A percentile compares a stretch with the other conserved stretches of the same genome.
Evolutionary conservation across 2,329 filamentous ascomycete species (phyloP).

Genomic region (Thelonectria blattea): DNA sequence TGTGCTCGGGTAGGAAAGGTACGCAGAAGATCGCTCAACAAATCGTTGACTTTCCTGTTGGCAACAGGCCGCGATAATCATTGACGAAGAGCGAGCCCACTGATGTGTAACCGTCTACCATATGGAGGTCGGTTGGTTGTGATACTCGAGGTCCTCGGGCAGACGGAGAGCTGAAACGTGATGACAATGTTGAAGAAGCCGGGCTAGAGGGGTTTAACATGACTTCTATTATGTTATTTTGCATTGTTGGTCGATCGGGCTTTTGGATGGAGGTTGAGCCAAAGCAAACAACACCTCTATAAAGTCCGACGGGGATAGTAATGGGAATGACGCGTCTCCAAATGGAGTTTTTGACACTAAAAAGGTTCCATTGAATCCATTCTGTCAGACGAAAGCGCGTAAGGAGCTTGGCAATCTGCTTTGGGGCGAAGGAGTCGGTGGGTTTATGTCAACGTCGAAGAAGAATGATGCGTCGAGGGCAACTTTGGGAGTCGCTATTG

Average conservation of each 20-base stretch:
- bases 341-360: background rate
- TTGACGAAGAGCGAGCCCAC: too few relatives aligned
- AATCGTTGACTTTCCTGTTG: too few relatives aligned
- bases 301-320: constrained; percentile 17
- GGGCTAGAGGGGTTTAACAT: background rate
- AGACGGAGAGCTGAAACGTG: too few relatives aligned
- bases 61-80: too few relatives aligned
- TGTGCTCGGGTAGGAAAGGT: too few relatives aligned
- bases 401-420: background rate
- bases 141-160: too few relatives aligned
- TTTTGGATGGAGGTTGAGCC: background rate
- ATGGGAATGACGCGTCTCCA: background rate
- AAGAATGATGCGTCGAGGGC: background rate
- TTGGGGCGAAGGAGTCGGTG: background rate
- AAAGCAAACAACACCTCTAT: background rate
- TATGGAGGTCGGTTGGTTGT: too few relatives aligned
- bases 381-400: background rate
- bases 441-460: background rate
- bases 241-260: background rate
- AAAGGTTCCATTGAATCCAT: background rate
- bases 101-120: too few relatives aligned
- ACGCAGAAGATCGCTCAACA: too few relatives aligned
- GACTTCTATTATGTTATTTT: background rate
- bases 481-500: background rate
- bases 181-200: background rate